phyloP scores from a whole-genome alignment of 2,329 filamentous ascomycete genomes.

The Phialemoniopsis sp. region DNA sequence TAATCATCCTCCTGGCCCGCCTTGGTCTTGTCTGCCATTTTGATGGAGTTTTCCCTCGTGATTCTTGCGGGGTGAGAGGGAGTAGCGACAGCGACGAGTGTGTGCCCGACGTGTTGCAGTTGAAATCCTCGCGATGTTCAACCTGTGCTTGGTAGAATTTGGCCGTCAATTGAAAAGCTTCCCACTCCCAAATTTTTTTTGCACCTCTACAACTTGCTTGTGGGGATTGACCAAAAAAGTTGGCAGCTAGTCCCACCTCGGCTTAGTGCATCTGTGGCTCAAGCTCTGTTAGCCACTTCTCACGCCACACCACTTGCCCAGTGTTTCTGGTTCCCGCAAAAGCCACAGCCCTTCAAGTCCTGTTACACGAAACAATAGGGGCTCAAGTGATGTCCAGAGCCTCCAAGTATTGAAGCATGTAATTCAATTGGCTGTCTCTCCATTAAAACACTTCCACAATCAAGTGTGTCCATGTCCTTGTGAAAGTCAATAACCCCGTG shows the following conservation, averaged over 20 bases:
- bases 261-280: slow-evolving; percentile 3
- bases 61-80: background rate
- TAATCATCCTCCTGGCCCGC: slow-evolving; percentile 63
- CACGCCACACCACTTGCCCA: too few relatives aligned
- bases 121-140: too few relatives aligned
- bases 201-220: slow-evolving; percentile 13
- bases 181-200: slow-evolving; percentile 27
- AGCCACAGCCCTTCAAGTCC: too few relatives aligned
- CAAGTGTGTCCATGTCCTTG: too few relatives aligned
- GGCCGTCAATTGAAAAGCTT: background rate
- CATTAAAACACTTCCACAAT: too few relatives aligned
- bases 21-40: slow-evolving; percentile 30
- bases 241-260: background rate
- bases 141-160: background rate
- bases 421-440: too few relatives aligned
- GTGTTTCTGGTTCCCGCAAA: too few relatives aligned
- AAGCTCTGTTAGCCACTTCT: too few relatives aligned
- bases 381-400: too few relatives aligned
- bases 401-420: too few relatives aligned
- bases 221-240: slow-evolving; percentile 14
- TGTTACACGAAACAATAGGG: too few relatives aligned
- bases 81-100: slow-evolving; percentile 1
- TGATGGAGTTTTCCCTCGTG: slow-evolving; percentile 1
- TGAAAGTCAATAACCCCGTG: too few relatives aligned
- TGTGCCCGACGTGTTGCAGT: background rate